Evolutionary conservation across 441 rosid species (phyloP).

Genomic region (Jatropha multifida): DNA sequence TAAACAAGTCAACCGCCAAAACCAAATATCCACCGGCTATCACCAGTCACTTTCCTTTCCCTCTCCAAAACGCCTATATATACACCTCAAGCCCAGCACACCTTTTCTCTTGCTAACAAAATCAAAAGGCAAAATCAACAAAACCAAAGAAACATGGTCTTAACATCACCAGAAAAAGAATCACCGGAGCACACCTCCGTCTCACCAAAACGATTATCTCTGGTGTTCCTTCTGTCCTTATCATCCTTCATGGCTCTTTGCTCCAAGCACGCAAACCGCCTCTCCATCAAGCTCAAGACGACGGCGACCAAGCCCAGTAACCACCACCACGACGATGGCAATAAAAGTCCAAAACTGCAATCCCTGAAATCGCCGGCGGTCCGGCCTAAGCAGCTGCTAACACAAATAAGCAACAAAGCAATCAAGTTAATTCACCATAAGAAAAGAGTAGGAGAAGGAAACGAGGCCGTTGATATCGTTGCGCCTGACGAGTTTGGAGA

Average conservation of each 20-base stretch:
- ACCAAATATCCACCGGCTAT: conserved; percentile 32
- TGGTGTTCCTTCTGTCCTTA: conserved; percentile 38
- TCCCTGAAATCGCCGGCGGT: conserved; percentile 26
- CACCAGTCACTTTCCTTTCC: conserved; percentile 26
- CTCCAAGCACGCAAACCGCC: conserved; percentile 47
- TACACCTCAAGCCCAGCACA: neutral
- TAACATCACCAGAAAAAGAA: conserved; percentile 13
- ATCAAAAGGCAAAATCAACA: neutral
- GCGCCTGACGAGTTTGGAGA: conserved; percentile 58
- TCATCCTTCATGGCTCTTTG: conserved; percentile 39
- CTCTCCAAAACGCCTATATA: neutral
- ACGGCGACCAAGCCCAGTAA: neutral
- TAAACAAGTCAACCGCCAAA: conserved; percentile 19
- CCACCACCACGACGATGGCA: neutral
- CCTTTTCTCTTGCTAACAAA: neutral
- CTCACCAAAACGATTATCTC: conserved; percentile 36
- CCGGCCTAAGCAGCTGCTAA: conserved; percentile 42
- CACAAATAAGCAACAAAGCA: conserved; percentile 57
- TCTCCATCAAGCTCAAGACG: conserved; percentile 42
- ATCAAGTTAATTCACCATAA: conserved; percentile 38
- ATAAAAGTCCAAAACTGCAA: conserved; percentile 13
- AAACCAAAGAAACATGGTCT: conserved; percentile 28
- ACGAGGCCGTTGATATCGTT: conserved; percentile 11
- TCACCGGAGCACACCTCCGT: conserved; percentile 25
- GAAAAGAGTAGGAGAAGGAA: conserved; percentile 14